Percentiles rank a stretch among this genome's conserved stretches.
Evolutionary conservation across 2,329 filamentous ascomycete species (phyloP).

Genomic region (Esteya vermicola): DNA sequence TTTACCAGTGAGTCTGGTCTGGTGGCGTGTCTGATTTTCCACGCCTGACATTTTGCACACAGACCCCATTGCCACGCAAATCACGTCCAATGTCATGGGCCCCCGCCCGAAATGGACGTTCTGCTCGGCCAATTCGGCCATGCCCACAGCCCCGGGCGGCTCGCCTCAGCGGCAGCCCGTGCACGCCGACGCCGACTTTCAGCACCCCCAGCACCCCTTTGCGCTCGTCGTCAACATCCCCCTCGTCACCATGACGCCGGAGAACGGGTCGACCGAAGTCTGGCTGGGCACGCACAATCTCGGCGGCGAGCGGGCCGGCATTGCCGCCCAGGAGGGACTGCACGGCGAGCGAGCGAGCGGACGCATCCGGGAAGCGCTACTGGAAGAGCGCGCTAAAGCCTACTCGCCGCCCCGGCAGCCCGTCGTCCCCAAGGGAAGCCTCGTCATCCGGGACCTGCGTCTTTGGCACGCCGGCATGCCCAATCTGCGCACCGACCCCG

Average conservation of each 20-base stretch:
- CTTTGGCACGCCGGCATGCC: conserved; percentile 36
- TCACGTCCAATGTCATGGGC: conserved; percentile 39
- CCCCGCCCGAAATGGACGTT: conserved; percentile 42
- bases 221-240: conserved; percentile 40
- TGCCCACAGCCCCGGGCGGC: conserved; percentile 30
- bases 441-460: conserved; percentile 27
- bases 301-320: conserved; percentile 9
- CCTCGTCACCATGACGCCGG: conserved; percentile 31
- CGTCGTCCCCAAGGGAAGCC: not conserved
- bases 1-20: conserved; percentile 43
- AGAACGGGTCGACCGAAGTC: conserved; percentile 41
- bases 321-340: conserved; percentile 29
- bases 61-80: conserved; percentile 41
- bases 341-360: conserved; percentile 39
- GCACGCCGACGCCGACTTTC: conserved; percentile 45
- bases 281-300: conserved; percentile 45
- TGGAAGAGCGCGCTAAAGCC: conserved; percentile 21
- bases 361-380: conserved; percentile 25
- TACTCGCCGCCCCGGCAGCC: conserved; percentile 10
- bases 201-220: conserved; percentile 38
- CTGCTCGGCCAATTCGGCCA: conserved; percentile 41
- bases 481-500: conserved; percentile 21
- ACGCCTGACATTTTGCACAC: not conserved
- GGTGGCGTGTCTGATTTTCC: too few relatives aligned
- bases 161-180: conserved; percentile 34